A percentile compares a stretch with the other conserved stretches of the same genome.
Evolutionary conservation across 2,329 filamentous ascomycete species (phyloP).

Genomic region (Claviceps spartinae): DNA sequence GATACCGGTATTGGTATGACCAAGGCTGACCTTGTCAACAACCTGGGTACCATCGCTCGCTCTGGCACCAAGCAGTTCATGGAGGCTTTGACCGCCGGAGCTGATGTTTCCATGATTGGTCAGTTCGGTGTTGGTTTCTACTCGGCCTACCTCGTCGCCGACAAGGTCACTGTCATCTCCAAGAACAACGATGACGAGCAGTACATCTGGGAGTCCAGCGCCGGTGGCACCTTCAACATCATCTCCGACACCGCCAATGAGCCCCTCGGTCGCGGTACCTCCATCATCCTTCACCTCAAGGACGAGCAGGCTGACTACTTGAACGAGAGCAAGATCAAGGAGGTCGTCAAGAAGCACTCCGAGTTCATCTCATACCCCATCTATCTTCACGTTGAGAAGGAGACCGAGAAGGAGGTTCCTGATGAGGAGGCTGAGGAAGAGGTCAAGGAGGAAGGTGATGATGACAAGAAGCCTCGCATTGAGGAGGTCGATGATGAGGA

Average conservation of each 20-base stretch:
- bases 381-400: constrained; percentile 99
- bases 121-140: constrained; percentile 99
- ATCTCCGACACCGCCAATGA: constrained; percentile 79
- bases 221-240: constrained; percentile 95
- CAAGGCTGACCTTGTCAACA: constrained; percentile 99
- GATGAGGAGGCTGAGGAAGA: constrained; percentile 79
- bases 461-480: constrained; percentile 91
- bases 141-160: constrained; percentile 98
- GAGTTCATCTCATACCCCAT: constrained; percentile 99
- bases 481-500: constrained; percentile 85
- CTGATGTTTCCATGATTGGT: constrained; percentile 99
- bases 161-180: constrained; percentile 87
- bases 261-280: constrained; percentile 84
- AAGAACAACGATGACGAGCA: constrained; percentile 99
- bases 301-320: constrained; percentile 98
- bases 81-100: constrained; percentile 96
- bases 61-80: constrained; percentile 99
- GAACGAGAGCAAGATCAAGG: constrained; percentile 98
- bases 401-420: constrained; percentile 96
- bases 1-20: constrained; percentile 99
- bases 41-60: constrained; percentile 97
- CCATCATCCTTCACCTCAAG: constrained; percentile 98
- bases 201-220: constrained; percentile 98
- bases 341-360: constrained; percentile 99
- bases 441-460: constrained; percentile 51